Base-by-base conservation (phyloP, 2,329 filamentous ascomycete species). In the Botrytis deweyae region DNA sequence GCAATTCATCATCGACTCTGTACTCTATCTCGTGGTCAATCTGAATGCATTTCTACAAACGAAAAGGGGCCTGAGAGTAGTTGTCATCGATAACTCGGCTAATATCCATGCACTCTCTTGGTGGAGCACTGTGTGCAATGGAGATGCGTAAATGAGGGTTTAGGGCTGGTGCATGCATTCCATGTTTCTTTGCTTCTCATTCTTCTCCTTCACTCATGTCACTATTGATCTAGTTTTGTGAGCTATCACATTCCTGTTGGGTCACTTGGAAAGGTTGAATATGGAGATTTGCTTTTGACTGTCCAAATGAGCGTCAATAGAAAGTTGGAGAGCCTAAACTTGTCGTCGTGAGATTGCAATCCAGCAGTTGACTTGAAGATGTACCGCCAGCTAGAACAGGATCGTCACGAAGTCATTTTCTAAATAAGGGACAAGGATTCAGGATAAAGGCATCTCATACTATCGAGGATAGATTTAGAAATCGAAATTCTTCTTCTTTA, bases 201-300 rank as follows among this genome's bases (percentile, higher is more conserved):
- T 5, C 4, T 62, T 9, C 10, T 62, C 20, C 9, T 3, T 0
- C 1, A 7, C 25, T 25, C 4, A 0, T n/a, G 16, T 16, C 49
- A 7, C 49, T 55, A 55, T 55, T 5, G 6, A 16, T 38, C 33
- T 38, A 2, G 4, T 33, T 25, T 36, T 14, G 3, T 38, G 33
- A 61, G 20, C 36, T 25, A 61, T 61, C 58, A 40, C 7, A 4
- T 16, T 62, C 59, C 10, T 2, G 40, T 25, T 0, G 25, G 36
- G 2, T 25, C 1, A 33, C 36, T 33, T 7, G 8, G 10, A 25
- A 16, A 36, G 16, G 1, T 14, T 14, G 8, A 38, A 25, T 16
- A 25, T 62, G 5, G 7, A 22, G 8, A 16, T n/a, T 14, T 38
- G 12, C 12, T 40, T 38, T 38, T 25, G 4, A 36, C 4, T 20